Evolutionary conservation across 805 yeast genomes (phyloP).

Genomic region (Metschnikowia anglica): DNA sequence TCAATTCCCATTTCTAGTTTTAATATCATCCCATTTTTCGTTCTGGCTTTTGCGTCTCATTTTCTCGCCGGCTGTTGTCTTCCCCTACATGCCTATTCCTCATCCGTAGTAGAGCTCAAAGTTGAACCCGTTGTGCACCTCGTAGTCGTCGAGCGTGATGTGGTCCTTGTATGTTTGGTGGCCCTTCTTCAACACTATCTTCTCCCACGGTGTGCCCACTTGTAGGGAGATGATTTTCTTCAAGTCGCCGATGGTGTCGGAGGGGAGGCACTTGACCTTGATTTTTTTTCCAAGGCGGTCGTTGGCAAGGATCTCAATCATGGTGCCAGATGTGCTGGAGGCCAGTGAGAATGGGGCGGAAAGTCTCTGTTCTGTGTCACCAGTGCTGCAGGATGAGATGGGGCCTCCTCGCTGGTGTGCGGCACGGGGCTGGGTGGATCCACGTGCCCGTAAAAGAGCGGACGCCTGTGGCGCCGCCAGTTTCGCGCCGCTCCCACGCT

Average conservation of each 20-base stretch:
- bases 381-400: no score
- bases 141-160: slow-evolving; percentile 90
- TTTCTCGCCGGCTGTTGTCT: not conserved
- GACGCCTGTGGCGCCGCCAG: no score
- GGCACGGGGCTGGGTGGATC: no score
- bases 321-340: slow-evolving; percentile 10
- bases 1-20: no score
- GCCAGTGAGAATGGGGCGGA: not conserved
- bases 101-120: slow-evolving; percentile 77
- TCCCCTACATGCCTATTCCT: not conserved
- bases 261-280: slow-evolving; percentile 80
- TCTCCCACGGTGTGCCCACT: slow-evolving; percentile 69
- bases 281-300: slow-evolving; percentile 82
- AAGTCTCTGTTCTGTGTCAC: no score
- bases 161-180: slow-evolving; percentile 84
- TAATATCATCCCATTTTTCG: no score
- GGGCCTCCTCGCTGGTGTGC: no score
- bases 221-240: slow-evolving; percentile 81
- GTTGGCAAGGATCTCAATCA: slow-evolving; percentile 45
- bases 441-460: no score
- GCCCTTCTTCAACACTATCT: slow-evolving; percentile 77
- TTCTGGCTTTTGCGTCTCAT: no score
- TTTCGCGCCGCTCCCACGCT: no score
- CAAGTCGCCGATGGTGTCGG: slow-evolving; percentile 87
- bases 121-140: slow-evolving; percentile 84